A percentile compares a stretch with the other conserved stretches of the same genome.
phyloP scores from a whole-genome alignment of 1,284 basidiomycete species.

The Ceratorhiza oryzae-sativae region DNA sequence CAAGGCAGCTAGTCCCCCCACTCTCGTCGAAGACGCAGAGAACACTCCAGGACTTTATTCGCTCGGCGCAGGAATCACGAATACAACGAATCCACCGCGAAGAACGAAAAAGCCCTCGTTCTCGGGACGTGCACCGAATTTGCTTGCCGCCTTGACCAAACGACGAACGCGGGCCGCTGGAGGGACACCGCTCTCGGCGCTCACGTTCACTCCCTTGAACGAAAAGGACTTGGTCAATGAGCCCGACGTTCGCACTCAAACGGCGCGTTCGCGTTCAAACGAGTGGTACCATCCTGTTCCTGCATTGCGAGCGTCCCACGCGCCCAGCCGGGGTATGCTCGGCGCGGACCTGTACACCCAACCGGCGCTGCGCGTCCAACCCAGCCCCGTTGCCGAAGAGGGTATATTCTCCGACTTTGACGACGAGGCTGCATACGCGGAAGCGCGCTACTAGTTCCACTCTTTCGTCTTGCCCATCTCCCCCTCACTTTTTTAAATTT shows the following conservation, averaged over 20 bases:
- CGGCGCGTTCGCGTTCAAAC: constrained; percentile 30
- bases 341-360: constrained; percentile 22
- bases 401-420: constrained; percentile 16
- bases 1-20: constrained; percentile 3
- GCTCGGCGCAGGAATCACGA: constrained; percentile 37
- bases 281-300: constrained; percentile 27
- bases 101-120: constrained; percentile 1
- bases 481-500: background rate
- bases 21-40: background rate
- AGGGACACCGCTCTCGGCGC: background rate
- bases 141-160: constrained; percentile 15
- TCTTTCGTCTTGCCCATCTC: background rate
- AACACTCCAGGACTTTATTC: constrained; percentile 13
- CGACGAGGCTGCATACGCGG: constrained; percentile 23
- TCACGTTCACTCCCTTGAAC: constrained; percentile 32
- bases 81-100: background rate
- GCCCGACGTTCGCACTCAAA: background rate
- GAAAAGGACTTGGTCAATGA: constrained; percentile 11
- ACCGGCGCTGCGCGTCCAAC: constrained; percentile 15
- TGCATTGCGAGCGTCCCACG: constrained; percentile 8
- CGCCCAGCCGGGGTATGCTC: constrained; percentile 15
- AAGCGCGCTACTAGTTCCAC: constrained; percentile 10
- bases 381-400: constrained; percentile 35
- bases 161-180: background rate
- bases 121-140: background rate